Evolutionary conservation across 352 stramenopile genomes (phyloP).

Genomic region (Phytophthora citrophthora): DNA sequence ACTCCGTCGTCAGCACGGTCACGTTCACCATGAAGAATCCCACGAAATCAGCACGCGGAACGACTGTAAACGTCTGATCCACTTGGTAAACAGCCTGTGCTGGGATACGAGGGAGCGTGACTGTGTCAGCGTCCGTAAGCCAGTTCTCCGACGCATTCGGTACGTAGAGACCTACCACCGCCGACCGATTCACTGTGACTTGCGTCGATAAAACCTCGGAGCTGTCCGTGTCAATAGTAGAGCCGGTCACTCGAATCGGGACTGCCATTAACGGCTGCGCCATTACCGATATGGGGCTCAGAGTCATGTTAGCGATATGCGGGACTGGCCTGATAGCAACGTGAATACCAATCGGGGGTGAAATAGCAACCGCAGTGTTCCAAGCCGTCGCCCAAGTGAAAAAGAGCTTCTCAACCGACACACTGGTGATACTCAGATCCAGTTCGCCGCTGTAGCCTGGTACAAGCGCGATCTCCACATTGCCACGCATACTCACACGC

Average conservation of each 20-base stretch:
- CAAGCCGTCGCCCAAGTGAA: background rate
- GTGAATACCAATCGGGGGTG: background rate
- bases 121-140: slow-evolving; percentile 10
- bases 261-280: slow-evolving; percentile 31
- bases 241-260: slow-evolving; percentile 28
- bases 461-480: slow-evolving; percentile 30
- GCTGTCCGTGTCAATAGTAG: slow-evolving; percentile 38
- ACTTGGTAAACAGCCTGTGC: slow-evolving; percentile 19
- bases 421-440: slow-evolving; percentile 16
- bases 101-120: slow-evolving; percentile 10
- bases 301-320: slow-evolving; percentile 23
- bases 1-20: slow-evolving; percentile 39
- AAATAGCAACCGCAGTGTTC: background rate
- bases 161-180: slow-evolving; percentile 25
- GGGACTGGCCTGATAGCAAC: slow-evolving; percentile 29
- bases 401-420: slow-evolving; percentile 10
- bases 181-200: slow-evolving; percentile 33
- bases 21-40: slow-evolving; percentile 51
- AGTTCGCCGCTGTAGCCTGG: slow-evolving; percentile 30
- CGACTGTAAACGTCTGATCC: slow-evolving; percentile 30
- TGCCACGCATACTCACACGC: slow-evolving; percentile 22
- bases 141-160: slow-evolving; percentile 27
- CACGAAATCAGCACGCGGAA: slow-evolving; percentile 47
- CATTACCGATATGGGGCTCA: slow-evolving; percentile 30
- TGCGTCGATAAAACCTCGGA: slow-evolving; percentile 27